A percentile compares a stretch with the other conserved stretches of the same genome.
Evolutionary conservation across 345 rosid genomes (phyloP).

Genomic region (Rhodomyrtus tomentosa): DNA sequence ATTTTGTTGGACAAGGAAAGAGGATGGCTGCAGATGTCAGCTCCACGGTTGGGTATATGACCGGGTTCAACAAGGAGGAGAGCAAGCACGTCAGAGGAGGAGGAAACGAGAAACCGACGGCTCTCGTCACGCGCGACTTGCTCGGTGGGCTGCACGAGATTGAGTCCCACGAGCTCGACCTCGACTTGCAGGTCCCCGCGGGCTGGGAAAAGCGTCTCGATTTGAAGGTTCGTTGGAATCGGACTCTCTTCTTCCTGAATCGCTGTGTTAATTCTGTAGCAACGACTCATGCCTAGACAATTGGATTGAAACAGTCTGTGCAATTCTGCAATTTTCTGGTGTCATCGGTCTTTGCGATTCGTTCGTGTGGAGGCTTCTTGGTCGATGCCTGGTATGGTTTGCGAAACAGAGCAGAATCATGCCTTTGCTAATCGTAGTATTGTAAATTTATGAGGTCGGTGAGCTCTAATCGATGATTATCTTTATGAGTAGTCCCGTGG

Average conservation of each 20-base stretch:
- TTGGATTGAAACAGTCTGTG: neutral
- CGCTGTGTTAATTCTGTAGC: neutral
- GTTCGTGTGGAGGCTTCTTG: neutral
- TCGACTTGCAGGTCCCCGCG: slow-evolving; percentile 71
- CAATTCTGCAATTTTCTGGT: neutral
- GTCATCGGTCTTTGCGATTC: neutral
- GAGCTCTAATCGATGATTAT: neutral
- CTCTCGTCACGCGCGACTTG: slow-evolving; percentile 60
- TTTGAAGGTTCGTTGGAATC: slow-evolving; percentile 39
- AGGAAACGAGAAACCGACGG: slow-evolving; percentile 24
- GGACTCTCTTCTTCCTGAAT: neutral
- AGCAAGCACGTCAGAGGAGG: slow-evolving; percentile 18
- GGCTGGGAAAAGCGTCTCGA: slow-evolving; percentile 95
- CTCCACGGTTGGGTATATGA: slow-evolving; percentile 27
- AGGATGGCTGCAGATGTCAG: slow-evolving; percentile 61
- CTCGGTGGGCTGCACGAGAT: slow-evolving; percentile 29
- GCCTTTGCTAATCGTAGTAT: neutral
- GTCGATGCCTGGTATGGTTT: neutral
- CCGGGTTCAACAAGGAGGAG: slow-evolving; percentile 22
- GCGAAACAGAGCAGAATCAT: neutral
- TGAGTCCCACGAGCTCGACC: slow-evolving; percentile 69
- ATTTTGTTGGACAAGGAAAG: neutral
- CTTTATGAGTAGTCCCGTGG: neutral
- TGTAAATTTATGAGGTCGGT: neutral
- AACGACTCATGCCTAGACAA: neutral